Conservation (phyloP, 345 rosid genomes). For the Cardiospermum halicacabum region DNA sequence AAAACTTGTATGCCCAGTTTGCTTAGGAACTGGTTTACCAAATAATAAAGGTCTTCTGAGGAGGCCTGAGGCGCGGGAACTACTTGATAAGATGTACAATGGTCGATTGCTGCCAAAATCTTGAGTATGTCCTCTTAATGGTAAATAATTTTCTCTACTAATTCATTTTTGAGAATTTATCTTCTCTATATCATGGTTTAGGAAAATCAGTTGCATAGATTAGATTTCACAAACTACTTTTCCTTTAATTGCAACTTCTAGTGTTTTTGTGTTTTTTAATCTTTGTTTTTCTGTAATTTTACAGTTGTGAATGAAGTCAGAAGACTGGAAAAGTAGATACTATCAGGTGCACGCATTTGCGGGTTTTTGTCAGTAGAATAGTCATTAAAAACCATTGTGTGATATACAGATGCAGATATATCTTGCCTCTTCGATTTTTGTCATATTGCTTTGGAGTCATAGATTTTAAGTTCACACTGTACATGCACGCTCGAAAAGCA, state of each 20-base stretch:
- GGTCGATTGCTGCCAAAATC: conserved; percentile 78
- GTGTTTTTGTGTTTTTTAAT: not conserved
- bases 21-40: conserved; percentile 88
- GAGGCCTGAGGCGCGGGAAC: conserved; percentile 77
- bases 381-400: not conserved
- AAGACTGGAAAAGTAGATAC: not conserved
- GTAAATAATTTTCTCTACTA: not conserved
- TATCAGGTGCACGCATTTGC: not conserved
- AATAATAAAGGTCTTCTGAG: conserved; percentile 91
- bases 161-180: not conserved
- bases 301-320: not conserved
- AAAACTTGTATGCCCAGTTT: conserved; percentile 90
- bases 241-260: not conserved
- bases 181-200: not conserved
- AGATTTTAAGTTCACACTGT: not conserved
- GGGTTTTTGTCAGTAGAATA: conserved; percentile 2
- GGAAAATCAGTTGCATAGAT: not conserved
- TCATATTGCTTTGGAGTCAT: not conserved
- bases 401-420: not conserved
- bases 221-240: not conserved
- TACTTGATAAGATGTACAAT: conserved; percentile 91
- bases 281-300: conserved; percentile 5
- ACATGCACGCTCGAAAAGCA: not conserved
- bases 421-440: not conserved
- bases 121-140: conserved; percentile 31